These are phyloP conservation scores for Athelia psychrophila DNA, from an alignment of 1,284 basidiomycete species.

Conservation along the genomic window DNA sequence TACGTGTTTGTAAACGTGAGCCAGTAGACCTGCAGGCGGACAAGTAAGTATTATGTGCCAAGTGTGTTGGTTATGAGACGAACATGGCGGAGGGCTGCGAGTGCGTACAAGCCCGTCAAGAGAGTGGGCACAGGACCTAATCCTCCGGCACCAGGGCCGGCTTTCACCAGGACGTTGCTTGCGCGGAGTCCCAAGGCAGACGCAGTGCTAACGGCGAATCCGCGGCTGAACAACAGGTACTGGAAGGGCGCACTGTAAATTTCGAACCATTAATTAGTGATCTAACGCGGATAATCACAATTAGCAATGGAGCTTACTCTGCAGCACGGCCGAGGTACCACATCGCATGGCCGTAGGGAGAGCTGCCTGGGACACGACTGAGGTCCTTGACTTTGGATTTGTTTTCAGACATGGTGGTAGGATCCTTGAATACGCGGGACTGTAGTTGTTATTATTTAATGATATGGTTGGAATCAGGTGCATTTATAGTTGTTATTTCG, in stretches of 20 bases:
- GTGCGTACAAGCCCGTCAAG: not conserved
- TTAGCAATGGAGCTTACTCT: not conserved
- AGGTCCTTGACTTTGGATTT: not conserved
- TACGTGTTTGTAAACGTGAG: constrained; percentile 7
- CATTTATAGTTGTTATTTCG: too few species aligned
- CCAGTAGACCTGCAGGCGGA: constrained; percentile 11
- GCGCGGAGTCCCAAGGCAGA: not conserved
- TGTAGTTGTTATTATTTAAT: too few species aligned
- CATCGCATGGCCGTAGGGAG: not conserved
- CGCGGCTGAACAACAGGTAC: not conserved
- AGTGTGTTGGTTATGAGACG: not conserved
- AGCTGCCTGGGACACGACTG: not conserved
- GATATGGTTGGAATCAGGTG: too few species aligned
- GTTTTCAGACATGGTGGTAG: not conserved
- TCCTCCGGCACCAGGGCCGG: not conserved
- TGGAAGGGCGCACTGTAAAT: not conserved
- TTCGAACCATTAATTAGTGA: not conserved
- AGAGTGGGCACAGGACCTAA: not conserved
- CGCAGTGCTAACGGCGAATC: not conserved
- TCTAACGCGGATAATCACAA: not conserved
- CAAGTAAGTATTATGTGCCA: not conserved
- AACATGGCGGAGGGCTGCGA: not conserved
- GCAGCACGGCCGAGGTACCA: not conserved
- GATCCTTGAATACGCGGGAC: too few species aligned
- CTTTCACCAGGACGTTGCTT: not conserved